A percentile compares a stretch with the other conserved stretches of the same genome.
phyloP scores from a whole-genome alignment of 176 grass and related monocot species.

The Rhynchospora breviuscula region DNA sequence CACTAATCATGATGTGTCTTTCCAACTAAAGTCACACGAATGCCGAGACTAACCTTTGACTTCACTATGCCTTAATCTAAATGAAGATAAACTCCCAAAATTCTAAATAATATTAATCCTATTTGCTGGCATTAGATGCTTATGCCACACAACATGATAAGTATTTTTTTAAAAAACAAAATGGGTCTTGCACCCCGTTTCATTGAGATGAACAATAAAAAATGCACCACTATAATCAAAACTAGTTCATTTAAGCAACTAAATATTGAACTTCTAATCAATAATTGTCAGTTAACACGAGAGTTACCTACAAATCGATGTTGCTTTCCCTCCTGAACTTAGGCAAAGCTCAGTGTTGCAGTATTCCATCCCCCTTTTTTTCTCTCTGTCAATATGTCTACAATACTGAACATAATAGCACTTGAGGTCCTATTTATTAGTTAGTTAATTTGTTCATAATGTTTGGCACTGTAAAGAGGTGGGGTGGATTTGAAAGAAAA shows the following conservation, averaged over 20 bases:
- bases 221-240: background rate
- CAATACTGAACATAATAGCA: background rate
- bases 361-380: conserved; percentile 5
- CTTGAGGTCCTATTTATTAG: background rate
- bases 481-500: background rate
- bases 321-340: background rate
- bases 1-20: background rate
- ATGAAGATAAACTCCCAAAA: background rate
- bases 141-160: background rate
- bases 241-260: background rate
- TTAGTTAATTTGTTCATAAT: background rate
- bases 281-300: background rate
- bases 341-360: conserved; percentile 22
- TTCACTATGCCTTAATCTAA: background rate
- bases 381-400: conserved; percentile 1
- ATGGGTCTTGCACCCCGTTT: too few relatives aligned
- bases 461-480: background rate
- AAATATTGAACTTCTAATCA: background rate
- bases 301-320: conserved; percentile 1
- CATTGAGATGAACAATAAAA: background rate
- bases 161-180: background rate
- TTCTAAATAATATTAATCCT: background rate
- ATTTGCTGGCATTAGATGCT: background rate
- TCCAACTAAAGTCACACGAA: background rate
- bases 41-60: background rate